Percentiles rank a stretch among this genome's conserved stretches.
phyloP scores from a whole-genome alignment of 2,329 filamentous ascomycete genomes.

The Elsinoe arachidis region DNA sequence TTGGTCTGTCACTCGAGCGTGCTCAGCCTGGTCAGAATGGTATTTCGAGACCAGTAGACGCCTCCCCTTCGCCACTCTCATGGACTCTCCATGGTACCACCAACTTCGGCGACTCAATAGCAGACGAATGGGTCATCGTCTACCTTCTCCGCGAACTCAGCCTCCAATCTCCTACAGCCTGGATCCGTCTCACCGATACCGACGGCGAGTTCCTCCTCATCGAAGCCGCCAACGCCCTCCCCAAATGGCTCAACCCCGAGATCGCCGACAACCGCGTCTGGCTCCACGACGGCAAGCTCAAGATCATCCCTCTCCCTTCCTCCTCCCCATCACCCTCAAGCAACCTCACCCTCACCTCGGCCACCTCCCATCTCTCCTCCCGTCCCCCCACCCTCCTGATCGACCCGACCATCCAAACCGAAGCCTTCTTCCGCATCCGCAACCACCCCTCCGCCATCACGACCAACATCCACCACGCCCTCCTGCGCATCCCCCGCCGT shows the following conservation, averaged over 20 bases:
- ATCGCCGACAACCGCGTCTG: conserved; percentile 82
- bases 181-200: conserved; percentile 74
- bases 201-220: conserved; percentile 95
- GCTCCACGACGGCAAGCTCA: conserved; percentile 69
- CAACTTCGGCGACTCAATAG: conserved; percentile 87
- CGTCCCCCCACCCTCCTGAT: conserved; percentile 55
- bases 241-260: conserved; percentile 85
- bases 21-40: background rate
- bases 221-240: conserved; percentile 81
- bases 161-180: conserved; percentile 61
- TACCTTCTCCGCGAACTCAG: conserved; percentile 78
- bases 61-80: conserved; percentile 18
- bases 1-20: conserved; percentile 52
- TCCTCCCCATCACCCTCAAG: conserved; percentile 23
- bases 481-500: conserved; percentile 68
- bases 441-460: conserved; percentile 73
- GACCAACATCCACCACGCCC: conserved; percentile 66
- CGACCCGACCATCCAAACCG: conserved; percentile 67
- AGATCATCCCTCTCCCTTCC: conserved; percentile 54
- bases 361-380: conserved; percentile 51
- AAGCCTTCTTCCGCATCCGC: conserved; percentile 80
- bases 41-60: background rate
- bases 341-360: conserved; percentile 54
- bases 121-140: conserved; percentile 96
- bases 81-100: conserved; percentile 58